Percentiles rank a stretch among this genome's conserved stretches.
These are phyloP conservation scores for Syzygium syzygioides DNA, from an alignment of 441 rosid species.

Conservation along the genomic window DNA sequence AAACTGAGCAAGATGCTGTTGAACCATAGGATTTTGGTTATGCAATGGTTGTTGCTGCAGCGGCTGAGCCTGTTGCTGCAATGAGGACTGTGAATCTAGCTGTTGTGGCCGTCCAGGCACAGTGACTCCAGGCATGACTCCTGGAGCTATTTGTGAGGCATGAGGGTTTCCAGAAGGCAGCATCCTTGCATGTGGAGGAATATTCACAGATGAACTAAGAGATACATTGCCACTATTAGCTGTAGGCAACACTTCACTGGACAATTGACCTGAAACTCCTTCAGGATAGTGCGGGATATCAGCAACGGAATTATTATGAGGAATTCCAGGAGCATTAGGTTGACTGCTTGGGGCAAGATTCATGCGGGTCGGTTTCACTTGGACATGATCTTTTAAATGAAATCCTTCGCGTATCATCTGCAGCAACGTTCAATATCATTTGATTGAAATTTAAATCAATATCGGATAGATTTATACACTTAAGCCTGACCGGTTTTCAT, in stretches of 20 bases:
- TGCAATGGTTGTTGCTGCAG: conserved; percentile 42
- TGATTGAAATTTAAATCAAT: conserved; percentile 2
- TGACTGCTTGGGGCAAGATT: conserved; percentile 49
- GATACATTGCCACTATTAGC: conserved; percentile 44
- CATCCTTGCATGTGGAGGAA: conserved; percentile 53
- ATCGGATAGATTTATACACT: not conserved
- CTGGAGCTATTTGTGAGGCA: conserved; percentile 74
- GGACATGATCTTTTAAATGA: conserved; percentile 44
- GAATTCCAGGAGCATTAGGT: conserved; percentile 35
- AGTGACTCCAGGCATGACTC: conserved; percentile 50
- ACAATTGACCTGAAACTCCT: conserved; percentile 44
- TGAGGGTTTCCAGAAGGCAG: conserved; percentile 74
- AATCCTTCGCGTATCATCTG: conserved; percentile 83
- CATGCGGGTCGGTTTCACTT: conserved; percentile 41
- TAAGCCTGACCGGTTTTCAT: not conserved
- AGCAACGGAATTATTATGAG: conserved; percentile 42
- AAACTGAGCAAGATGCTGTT: conserved; percentile 71
- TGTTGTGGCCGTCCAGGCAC: conserved; percentile 63
- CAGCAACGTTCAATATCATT: conserved; percentile 20
- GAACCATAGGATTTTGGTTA: conserved; percentile 55
- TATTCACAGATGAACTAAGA: conserved; percentile 41
- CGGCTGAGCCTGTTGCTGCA: conserved; percentile 37
- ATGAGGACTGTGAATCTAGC: conserved; percentile 45
- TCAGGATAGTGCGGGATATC: conserved; percentile 65
- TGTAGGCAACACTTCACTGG: conserved; percentile 50